These are phyloP conservation scores for Evernia prunastri DNA, from an alignment of 495 filamentous ascomycete genomes.

Conservation along the genomic window DNA sequence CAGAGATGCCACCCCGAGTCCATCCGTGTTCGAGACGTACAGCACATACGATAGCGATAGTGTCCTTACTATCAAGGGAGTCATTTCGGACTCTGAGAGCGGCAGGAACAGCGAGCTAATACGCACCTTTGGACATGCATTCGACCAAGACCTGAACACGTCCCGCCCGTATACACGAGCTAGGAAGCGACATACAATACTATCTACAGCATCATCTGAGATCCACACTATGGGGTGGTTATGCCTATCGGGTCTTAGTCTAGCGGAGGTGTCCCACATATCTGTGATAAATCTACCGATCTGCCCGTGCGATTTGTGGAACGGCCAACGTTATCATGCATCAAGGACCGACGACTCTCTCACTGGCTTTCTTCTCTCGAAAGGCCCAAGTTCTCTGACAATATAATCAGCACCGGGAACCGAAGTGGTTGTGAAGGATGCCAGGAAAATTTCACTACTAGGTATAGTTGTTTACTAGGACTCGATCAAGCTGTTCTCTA, in stretches of 20 bases:
- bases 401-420: not conserved
- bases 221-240: slow-evolving; percentile 7
- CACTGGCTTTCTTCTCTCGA: not conserved
- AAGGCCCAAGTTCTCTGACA: not conserved
- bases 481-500: not conserved
- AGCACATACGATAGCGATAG: not conserved
- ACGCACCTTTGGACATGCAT: not conserved
- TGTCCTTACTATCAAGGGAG: not conserved
- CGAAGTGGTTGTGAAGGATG: too few relatives aligned
- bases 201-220: not conserved
- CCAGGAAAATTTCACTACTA: not conserved
- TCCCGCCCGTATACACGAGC: not conserved
- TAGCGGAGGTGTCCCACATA: not conserved
- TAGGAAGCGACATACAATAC: not conserved
- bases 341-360: not conserved
- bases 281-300: slow-evolving; percentile 3
- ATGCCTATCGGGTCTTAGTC: slow-evolving; percentile 5
- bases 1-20: not conserved
- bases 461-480: not conserved
- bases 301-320: not conserved
- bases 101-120: not conserved
- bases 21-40: not conserved
- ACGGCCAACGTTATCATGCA: not conserved
- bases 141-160: slow-evolving; percentile 3
- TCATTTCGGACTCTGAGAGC: not conserved